Evolutionary conservation across 2,329 filamentous ascomycete species (phyloP), one percentile per base, ranked within the genome.

Genomic region (Pestalotiopsis fici): DNA sequence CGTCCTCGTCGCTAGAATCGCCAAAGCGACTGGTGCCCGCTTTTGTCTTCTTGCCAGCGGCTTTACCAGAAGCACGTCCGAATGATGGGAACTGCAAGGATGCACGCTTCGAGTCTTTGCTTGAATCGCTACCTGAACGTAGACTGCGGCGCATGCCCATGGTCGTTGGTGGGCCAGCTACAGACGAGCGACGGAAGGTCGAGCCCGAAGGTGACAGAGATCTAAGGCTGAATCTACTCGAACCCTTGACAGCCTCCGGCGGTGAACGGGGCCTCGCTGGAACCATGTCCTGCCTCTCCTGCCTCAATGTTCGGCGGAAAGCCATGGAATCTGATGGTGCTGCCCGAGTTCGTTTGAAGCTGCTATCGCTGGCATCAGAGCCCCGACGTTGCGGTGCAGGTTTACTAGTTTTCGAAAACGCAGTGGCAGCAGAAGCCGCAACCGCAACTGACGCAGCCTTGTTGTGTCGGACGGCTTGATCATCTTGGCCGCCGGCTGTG

Each of bases 251-350:
- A 28, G 80, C 75, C 56, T 82, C 78, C 11, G 78, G 75, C 59
- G 28, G 31, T 11, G 77, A 71, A 50, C 75, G 71, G 62, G 78
- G 35, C n/a, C 37, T 31, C 11, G 37, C 77, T 9, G 76, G 71
- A 18, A 80, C 77, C 23, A 82, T 76, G 28, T 79, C 76, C 28
- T 50, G 43, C 18, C 43, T 76, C 27, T 79, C 76, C 12, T 79
- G 81, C 68, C 94, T 87, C 92, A 97, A 93, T 1, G 92, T 93
- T 64, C 84, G 86, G 67, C 90, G 90, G 83, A 97, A 93, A 1
- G 83, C 86, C 65, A 89, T 86, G 0, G 84, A 84, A 56, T 83
- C 79, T 54, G 79, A 79, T 5, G 78, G 76, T 64, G 81, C 76
- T 47, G 85, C 80, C 69, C 87, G 86, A 56, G 83, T 79, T 31